phyloP scores from a whole-genome alignment of 257 asterid genomes.

The Solanum piurae region DNA sequence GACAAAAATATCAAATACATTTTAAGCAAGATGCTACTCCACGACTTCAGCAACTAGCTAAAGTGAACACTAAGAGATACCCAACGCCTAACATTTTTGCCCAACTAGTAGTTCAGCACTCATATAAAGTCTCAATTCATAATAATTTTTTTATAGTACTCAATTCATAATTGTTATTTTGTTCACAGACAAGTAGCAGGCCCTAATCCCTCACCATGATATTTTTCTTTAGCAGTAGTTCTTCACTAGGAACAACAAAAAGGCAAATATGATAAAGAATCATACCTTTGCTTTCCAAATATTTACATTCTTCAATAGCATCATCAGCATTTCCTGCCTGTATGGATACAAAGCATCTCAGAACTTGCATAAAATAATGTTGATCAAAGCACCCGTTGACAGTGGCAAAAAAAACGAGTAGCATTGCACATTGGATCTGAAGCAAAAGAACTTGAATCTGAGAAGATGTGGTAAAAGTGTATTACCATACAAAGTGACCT shows the following conservation, averaged over 20 bases:
- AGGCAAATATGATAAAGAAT: not conserved
- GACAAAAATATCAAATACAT: not conserved
- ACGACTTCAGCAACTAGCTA: not conserved
- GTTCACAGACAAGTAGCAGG: not conserved
- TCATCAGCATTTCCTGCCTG: conserved; percentile 69
- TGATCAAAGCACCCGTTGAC: not conserved
- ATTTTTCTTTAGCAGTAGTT: not conserved
- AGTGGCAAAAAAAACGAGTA: not conserved
- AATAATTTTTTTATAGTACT: not conserved
- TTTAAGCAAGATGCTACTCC: not conserved
- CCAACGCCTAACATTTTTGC: not conserved
- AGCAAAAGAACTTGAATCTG: not conserved
- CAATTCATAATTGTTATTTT: not conserved
- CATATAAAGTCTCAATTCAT: not conserved
- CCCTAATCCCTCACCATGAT: not conserved
- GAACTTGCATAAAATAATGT: not conserved
- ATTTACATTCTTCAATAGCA: conserved; percentile 73
- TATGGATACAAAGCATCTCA: conserved; percentile 14
- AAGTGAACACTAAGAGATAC: not conserved
- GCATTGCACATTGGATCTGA: not conserved
- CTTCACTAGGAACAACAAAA: not conserved
- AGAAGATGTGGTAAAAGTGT: not conserved
- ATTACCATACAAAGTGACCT: conserved; percentile 81
- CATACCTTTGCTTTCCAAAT: conserved; percentile 61
- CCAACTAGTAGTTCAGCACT: not conserved